phyloP scores from a whole-genome alignment of 1,139 yeast species.

The Blastobotrys proliferans region DNA sequence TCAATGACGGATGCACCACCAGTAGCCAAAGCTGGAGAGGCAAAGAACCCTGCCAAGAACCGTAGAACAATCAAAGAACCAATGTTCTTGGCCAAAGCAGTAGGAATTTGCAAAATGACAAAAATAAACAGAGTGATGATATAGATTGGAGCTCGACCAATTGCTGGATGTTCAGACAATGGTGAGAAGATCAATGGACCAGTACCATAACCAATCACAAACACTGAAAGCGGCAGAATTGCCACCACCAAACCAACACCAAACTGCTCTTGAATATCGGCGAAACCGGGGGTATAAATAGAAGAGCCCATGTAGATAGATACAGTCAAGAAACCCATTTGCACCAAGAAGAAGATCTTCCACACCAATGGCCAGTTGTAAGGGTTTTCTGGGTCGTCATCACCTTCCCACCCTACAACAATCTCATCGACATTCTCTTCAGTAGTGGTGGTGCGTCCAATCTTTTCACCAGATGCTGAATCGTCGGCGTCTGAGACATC shows the following conservation, averaged over 20 bases:
- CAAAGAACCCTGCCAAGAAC: conserved; percentile 72
- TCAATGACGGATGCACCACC: conserved; percentile 84
- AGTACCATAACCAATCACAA: conserved; percentile 54
- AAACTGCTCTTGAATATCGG: conserved; percentile 42
- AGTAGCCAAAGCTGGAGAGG: conserved; percentile 79
- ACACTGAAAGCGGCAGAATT: conserved; percentile 50
- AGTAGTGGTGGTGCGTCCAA: too few species aligned
- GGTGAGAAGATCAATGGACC: conserved; percentile 57
- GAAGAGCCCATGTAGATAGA: conserved; percentile 61
- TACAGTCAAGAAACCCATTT: conserved; percentile 46
- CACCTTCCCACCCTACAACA: conserved; percentile 44
- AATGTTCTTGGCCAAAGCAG: conserved; percentile 48
- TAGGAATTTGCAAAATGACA: conserved; percentile 52
- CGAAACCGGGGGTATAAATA: conserved; percentile 55
- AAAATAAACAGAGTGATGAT: conserved; percentile 51
- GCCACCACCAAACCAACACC: conserved; percentile 44
- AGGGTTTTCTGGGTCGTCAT: conserved; percentile 56
- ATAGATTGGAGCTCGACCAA: conserved; percentile 56
- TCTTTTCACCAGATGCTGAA: too few species aligned
- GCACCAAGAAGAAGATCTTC: conserved; percentile 40
- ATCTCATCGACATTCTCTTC: not conserved
- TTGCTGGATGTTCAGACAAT: conserved; percentile 45
- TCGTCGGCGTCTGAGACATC: too few species aligned
- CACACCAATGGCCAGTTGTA: conserved; percentile 47
- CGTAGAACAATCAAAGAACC: conserved; percentile 53